Conservation (phyloP, 352 stramenopile species). For the Phytophthora sojae region DNA sequence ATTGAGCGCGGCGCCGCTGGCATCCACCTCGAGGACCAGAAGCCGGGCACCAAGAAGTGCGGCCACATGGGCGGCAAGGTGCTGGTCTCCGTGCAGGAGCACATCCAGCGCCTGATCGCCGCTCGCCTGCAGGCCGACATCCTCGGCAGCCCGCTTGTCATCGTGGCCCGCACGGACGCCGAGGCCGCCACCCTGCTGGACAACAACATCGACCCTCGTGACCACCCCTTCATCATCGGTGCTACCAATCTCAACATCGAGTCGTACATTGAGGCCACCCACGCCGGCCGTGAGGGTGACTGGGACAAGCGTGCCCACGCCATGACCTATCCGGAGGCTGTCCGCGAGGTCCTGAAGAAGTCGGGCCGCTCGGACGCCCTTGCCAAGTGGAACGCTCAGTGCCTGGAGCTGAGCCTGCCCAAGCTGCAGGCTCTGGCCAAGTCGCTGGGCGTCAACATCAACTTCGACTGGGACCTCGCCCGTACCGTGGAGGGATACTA, state of each 20-base stretch:
- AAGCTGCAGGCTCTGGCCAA: conserved; percentile 83
- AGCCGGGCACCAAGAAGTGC: conserved; percentile 99
- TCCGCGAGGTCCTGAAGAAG: conserved; percentile 82
- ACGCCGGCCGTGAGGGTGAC: conserved; percentile 65
- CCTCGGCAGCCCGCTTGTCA: conserved; percentile 94
- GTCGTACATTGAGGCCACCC: conserved; percentile 82
- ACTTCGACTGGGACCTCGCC: conserved; percentile 97
- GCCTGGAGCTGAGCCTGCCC: conserved; percentile 74
- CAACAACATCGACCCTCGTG: conserved; percentile 97
- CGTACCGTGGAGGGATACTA: conserved; percentile 98
- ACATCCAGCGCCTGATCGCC: conserved; percentile 97
- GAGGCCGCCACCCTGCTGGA: conserved; percentile 97
- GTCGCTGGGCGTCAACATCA: conserved; percentile 81
- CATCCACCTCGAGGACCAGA: conserved; percentile 99
- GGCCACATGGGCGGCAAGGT: conserved; percentile 99
- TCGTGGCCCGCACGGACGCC: conserved; percentile 97
- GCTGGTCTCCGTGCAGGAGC: conserved; percentile 97
- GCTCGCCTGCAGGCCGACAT: conserved; percentile 97
- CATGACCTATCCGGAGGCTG: conserved; percentile 97
- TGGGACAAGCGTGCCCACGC: conserved; percentile 94
- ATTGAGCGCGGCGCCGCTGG: conserved; percentile 97
- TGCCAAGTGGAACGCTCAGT: conserved; percentile 85
- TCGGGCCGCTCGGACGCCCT: conserved; percentile 75
- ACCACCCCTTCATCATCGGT: conserved; percentile 98
- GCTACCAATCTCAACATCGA: conserved; percentile 92